These are phyloP conservation scores for Dactylonectria macrodidyma DNA, from an alignment of 2,329 filamentous ascomycete genomes.

Conservation along the genomic window DNA sequence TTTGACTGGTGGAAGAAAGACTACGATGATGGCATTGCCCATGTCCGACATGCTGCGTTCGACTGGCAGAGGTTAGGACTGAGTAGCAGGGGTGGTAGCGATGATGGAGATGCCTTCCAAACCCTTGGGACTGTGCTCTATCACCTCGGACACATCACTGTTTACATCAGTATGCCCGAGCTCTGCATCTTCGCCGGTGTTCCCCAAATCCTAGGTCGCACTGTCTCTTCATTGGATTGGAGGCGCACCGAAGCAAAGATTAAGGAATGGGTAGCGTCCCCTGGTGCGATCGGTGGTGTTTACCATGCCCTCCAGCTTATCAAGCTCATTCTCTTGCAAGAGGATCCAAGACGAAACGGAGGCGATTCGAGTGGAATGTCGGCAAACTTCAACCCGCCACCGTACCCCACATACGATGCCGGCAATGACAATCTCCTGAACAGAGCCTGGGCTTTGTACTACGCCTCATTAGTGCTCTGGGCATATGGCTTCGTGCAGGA, in stretches of 20 bases:
- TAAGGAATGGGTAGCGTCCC: slow-evolving; percentile 48
- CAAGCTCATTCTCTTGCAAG: slow-evolving; percentile 45
- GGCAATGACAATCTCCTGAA: slow-evolving; percentile 44
- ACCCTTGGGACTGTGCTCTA: slow-evolving; percentile 47
- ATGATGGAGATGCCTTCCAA: slow-evolving; percentile 48
- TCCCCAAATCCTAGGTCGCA: slow-evolving; percentile 46
- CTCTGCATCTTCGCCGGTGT: slow-evolving; percentile 49
- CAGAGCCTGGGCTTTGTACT: slow-evolving; percentile 47
- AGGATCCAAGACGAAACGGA: slow-evolving; percentile 35
- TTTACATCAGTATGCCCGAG: slow-evolving; percentile 49
- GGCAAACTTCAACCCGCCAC: slow-evolving; percentile 35
- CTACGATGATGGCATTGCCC: slow-evolving; percentile 47
- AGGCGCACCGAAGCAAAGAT: slow-evolving; percentile 48
- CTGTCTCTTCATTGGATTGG: slow-evolving; percentile 47
- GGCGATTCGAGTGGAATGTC: slow-evolving; percentile 32
- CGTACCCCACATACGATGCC: slow-evolving; percentile 45
- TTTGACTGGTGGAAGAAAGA: slow-evolving; percentile 51
- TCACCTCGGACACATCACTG: slow-evolving; percentile 48
- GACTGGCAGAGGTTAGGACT: slow-evolving; percentile 47
- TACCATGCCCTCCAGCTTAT: slow-evolving; percentile 48
- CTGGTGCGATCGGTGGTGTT: slow-evolving; percentile 47
- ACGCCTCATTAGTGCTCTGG: slow-evolving; percentile 47
- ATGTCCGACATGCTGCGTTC: slow-evolving; percentile 47
- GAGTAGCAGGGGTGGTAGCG: slow-evolving; percentile 45
- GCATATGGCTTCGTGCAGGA: slow-evolving; percentile 49